Percentiles rank a stretch among this genome's conserved stretches.
Conservation (phyloP, 2,329 filamentous ascomycete genomes). For the Verticillium zaregamsianum region DNA sequence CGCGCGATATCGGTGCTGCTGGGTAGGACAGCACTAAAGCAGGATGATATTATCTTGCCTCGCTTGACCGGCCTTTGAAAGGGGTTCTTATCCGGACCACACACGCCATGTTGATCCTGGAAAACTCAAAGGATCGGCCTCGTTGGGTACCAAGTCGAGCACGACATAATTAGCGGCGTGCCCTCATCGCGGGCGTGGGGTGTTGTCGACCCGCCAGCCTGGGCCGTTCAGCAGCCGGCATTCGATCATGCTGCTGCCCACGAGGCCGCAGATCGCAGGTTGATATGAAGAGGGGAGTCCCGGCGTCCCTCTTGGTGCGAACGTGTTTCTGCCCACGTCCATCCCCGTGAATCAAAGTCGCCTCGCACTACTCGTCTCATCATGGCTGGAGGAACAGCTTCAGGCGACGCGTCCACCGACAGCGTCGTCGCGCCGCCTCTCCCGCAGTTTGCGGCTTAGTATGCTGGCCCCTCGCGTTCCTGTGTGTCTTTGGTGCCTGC, state of each 20-base stretch:
- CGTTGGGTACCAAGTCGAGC: neutral
- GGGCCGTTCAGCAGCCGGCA: neutral
- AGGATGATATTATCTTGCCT: neutral
- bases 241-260: neutral
- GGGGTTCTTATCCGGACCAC: neutral
- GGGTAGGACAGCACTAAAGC: neutral
- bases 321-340: no score
- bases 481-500: neutral
- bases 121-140: neutral
- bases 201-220: neutral
- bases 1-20: neutral
- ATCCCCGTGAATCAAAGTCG: no score
- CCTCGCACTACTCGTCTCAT: neutral
- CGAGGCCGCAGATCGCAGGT: neutral
- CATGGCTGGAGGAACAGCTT: slow-evolving; percentile 1
- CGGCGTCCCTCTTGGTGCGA: neutral
- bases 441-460: slow-evolving; percentile 4
- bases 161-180: slow-evolving; percentile 1
- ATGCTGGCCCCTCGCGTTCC: neutral
- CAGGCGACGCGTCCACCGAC: neutral
- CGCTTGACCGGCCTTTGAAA: neutral
- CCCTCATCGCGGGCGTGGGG: neutral
- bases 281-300: neutral
- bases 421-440: slow-evolving; percentile 5
- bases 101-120: neutral